These are phyloP conservation scores for Gaeumannomyces sp. DNA, from an alignment of 2,329 filamentous ascomycete species.

Conservation along the genomic window DNA sequence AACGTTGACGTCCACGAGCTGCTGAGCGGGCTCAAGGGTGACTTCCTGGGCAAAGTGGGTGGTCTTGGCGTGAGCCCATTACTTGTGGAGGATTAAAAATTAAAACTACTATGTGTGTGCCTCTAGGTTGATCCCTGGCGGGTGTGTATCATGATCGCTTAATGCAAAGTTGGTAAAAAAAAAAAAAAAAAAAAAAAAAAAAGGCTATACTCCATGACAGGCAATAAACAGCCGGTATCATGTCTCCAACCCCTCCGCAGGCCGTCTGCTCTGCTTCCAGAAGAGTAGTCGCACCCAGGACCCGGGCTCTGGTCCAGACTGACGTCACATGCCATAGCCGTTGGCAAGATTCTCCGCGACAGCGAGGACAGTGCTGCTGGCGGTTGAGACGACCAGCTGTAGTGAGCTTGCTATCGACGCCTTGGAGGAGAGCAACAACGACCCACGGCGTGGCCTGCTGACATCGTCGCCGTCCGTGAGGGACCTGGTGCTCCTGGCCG, in stretches of 20 bases:
- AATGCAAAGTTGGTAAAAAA: not conserved
- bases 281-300: too few relatives aligned
- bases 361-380: not conserved
- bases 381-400: not conserved
- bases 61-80: conserved; percentile 27
- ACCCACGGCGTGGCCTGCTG: not conserved
- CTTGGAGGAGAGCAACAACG: not conserved
- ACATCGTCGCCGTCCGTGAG: too few relatives aligned
- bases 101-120: not conserved
- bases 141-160: not conserved
- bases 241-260: not conserved
- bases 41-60: conserved; percentile 54
- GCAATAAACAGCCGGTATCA: too few relatives aligned
- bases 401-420: not conserved
- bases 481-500: not conserved
- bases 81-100: conserved; percentile 1
- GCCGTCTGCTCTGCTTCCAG: too few relatives aligned
- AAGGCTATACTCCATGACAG: not conserved
- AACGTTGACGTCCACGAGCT: conserved; percentile 76
- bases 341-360: not conserved
- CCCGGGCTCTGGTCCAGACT: too few relatives aligned
- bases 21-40: conserved; percentile 55
- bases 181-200: not conserved
- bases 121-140: not conserved
- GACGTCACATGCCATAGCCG: not conserved